Base-by-base conservation (phyloP, 495 filamentous ascomycete species). In the Usnea hakonensis region DNA sequence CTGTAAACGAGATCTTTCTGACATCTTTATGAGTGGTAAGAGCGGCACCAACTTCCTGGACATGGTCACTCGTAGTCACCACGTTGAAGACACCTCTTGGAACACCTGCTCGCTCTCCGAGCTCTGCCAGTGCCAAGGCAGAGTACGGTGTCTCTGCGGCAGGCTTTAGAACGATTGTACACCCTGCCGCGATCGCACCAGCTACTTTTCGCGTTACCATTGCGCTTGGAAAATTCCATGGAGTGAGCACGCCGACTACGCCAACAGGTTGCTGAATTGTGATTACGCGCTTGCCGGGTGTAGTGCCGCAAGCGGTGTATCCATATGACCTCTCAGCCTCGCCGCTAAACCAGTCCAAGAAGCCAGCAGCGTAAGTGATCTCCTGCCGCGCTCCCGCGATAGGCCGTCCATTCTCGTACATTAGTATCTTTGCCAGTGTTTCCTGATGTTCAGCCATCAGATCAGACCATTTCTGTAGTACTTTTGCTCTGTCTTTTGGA, bases 1-100 rank as follows among this genome's bases (percentile, higher is more conserved):
- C 71, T 11, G 73, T 75, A 56, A 74, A 75, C 36, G 66, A 69
- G n/a, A 91, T 68, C 67, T 93, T 91, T 67, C 54, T 23, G 3
- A 73, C 67, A 14, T 38, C 8, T 62, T 6, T 10, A 41, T 59
- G 62, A 54, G 70, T 60, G 19, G 43, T 65, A 3, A 66, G 2
- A 8, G 38, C 16, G 38, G 2, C 1, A 19, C 38, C 66, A 4
- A 73, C 57, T 41, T 68, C 68, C 13, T 57, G 26, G 1, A 63
- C 36, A 3, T 63, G 56, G 26, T 72, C 60, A n/a, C 58, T 63
- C 2, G 73, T 71, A 0, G 70, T 67, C 21, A 65, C 37, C 9
- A 73, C 66, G 0, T 75, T 60, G 32, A 75, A 58, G 2, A 57
- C 10, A 2, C 14, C 23, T 10, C 44, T 23, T 0, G 69, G 67